Percentiles rank a stretch among this genome's conserved stretches.
These are phyloP conservation scores for Globisporangium alternatum DNA, from an alignment of 352 stramenopile species.

Conservation along the genomic window DNA sequence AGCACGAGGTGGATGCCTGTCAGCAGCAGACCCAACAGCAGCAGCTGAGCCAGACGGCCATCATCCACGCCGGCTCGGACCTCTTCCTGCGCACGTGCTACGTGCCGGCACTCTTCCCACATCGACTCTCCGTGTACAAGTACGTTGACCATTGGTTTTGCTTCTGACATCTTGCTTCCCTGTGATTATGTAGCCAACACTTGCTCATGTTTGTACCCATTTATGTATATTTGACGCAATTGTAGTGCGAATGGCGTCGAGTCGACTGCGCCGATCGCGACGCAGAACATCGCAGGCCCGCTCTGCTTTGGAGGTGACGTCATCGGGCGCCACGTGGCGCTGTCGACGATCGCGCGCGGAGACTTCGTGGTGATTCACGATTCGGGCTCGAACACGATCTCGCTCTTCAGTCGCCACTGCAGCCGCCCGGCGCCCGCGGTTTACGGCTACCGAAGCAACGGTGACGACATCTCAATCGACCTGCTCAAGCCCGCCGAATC, in stretches of 20 bases:
- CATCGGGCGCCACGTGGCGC: conserved; percentile 50
- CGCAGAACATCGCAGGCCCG: conserved; percentile 87
- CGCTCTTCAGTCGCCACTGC: conserved; percentile 87
- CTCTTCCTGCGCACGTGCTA: conserved; percentile 89
- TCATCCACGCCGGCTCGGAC: conserved; percentile 90
- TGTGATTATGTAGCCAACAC: background rate
- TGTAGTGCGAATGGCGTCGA: conserved; percentile 39
- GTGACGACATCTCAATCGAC: conserved; percentile 52
- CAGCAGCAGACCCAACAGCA: background rate
- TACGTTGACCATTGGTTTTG: conserved; percentile 29
- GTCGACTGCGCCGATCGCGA: conserved; percentile 35
- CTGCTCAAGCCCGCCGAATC: conserved; percentile 76
- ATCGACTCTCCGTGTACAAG: conserved; percentile 83
- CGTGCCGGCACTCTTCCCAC: conserved; percentile 66
- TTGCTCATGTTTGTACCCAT: conserved; percentile 3
- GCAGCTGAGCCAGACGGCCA: conserved; percentile 57
- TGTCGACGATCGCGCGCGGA: conserved; percentile 61
- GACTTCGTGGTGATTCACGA: conserved; percentile 89
- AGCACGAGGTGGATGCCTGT: conserved; percentile 30
- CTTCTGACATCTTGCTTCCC: background rate
- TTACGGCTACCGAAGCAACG: conserved; percentile 64
- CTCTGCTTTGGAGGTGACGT: conserved; percentile 92
- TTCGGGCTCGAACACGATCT: conserved; percentile 85
- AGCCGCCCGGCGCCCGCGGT: conserved; percentile 77
- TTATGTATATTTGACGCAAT: conserved; percentile 7